phyloP scores from a whole-genome alignment of 2,329 filamentous ascomycete genomes.

The Fusarium sambucinum region DNA sequence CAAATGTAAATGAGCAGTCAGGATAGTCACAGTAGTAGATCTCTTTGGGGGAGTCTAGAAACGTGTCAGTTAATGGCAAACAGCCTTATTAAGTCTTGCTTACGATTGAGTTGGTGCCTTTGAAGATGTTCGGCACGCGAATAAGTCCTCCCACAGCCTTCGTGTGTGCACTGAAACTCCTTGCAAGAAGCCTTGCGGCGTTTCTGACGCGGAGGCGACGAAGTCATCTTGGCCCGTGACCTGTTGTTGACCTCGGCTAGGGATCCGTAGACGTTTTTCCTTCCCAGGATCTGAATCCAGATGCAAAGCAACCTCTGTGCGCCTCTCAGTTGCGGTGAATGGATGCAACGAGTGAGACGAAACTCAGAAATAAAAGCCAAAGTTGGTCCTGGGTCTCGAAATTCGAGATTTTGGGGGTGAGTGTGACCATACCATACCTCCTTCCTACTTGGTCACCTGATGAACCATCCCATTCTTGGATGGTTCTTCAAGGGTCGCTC shows the following conservation, averaged over 20 bases:
- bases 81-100: background rate
- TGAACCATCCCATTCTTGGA: conserved; percentile 33
- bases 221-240: conserved; percentile 43
- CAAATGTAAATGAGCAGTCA: conserved; percentile 48
- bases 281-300: background rate
- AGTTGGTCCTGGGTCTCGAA: conserved; percentile 1
- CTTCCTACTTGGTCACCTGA: conserved; percentile 37
- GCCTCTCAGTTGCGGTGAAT: background rate
- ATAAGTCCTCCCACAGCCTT: conserved; percentile 48
- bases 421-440: conserved; percentile 23
- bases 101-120: conserved; percentile 47
- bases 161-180: conserved; percentile 49
- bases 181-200: conserved; percentile 50
- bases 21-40: conserved; percentile 50
- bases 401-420: conserved; percentile 42
- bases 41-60: conserved; percentile 47
- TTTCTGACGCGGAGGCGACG: conserved; percentile 49
- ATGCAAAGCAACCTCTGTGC: conserved; percentile 2
- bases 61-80: conserved; percentile 20
- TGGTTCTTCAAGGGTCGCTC: conserved; percentile 10
- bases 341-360: conserved; percentile 6
- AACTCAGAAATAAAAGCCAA: conserved; percentile 16
- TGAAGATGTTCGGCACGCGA: conserved; percentile 48
- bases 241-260: conserved; percentile 20
- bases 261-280: conserved; percentile 2